A percentile compares a stretch with the other conserved stretches of the same genome.
Conservation (phyloP, 768 basidiomycete species). For the Paxillus involutus region DNA sequence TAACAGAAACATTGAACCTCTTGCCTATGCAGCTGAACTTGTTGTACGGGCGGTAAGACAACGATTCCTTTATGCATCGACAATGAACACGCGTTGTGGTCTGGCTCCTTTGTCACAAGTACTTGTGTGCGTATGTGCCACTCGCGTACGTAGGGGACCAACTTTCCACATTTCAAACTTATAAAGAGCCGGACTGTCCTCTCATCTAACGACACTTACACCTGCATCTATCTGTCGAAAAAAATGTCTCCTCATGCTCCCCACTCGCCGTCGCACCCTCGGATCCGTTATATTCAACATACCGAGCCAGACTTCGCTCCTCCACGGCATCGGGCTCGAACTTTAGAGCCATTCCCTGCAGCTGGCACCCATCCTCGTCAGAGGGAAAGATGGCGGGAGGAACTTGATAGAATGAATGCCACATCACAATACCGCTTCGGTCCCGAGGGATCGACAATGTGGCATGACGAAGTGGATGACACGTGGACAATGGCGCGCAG, state of each 20-base stretch:
- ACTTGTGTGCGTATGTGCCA: background rate
- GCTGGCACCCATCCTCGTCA: background rate
- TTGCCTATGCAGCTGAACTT: background rate
- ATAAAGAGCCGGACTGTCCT: background rate
- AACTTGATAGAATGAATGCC: background rate
- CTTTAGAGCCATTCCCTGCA: background rate
- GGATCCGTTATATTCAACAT: background rate
- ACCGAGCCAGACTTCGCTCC: background rate
- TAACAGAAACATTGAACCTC: no score
- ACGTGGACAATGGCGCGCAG: background rate
- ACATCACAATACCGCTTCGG: background rate
- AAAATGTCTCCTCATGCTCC: background rate
- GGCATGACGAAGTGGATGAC: background rate
- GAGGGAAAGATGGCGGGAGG: background rate
- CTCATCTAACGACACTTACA: background rate
- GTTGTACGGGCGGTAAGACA: constrained; percentile 3
- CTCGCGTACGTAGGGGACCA: background rate
- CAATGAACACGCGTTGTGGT: constrained; percentile 1
- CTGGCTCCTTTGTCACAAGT: background rate
- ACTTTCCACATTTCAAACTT: background rate
- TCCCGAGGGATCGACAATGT: background rate
- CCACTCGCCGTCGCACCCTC: background rate
- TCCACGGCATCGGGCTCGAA: background rate
- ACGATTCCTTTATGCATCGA: constrained; percentile 7
- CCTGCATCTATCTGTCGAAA: background rate